These are phyloP conservation scores for Allantophomopsis cytisporea DNA, from an alignment of 2,329 filamentous ascomycete species.

Conservation along the genomic window DNA sequence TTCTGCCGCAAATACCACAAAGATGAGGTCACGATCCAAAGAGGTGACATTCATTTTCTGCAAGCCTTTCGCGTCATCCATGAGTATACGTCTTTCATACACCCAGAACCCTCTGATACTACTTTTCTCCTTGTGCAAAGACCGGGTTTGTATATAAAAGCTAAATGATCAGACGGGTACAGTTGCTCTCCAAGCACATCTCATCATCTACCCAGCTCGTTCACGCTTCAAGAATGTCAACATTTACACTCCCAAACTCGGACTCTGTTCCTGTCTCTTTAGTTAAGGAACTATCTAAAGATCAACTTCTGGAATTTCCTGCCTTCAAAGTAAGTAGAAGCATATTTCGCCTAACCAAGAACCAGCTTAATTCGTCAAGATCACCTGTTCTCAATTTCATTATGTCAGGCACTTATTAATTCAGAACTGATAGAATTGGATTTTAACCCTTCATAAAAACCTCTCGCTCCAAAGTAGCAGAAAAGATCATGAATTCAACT, in stretches of 20 bases:
- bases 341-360: not conserved
- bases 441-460: constrained; percentile 8
- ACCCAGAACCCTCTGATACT: too few species aligned
- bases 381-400: not conserved
- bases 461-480: constrained; percentile 8
- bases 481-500: constrained; percentile 27
- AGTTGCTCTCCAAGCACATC: not conserved
- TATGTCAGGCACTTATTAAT: not conserved
- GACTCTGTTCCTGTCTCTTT: constrained; percentile 26
- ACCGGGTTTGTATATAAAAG: not conserved
- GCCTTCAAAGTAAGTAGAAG: constrained; percentile 33
- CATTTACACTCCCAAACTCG: constrained; percentile 23
- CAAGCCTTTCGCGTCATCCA: too few species aligned
- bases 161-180: not conserved
- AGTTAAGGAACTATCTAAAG: constrained; percentile 27
- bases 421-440: constrained; percentile 10
- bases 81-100: too few species aligned
- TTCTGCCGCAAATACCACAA: too few species aligned
- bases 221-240: constrained; percentile 19
- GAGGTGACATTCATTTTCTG: too few species aligned
- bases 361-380: not conserved
- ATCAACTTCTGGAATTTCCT: constrained; percentile 30
- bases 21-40: too few species aligned
- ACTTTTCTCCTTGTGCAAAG: too few species aligned
- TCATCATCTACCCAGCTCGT: not conserved